phyloP scores from a whole-genome alignment of 148 eudicot species.

The Rhododendron molle region DNA sequence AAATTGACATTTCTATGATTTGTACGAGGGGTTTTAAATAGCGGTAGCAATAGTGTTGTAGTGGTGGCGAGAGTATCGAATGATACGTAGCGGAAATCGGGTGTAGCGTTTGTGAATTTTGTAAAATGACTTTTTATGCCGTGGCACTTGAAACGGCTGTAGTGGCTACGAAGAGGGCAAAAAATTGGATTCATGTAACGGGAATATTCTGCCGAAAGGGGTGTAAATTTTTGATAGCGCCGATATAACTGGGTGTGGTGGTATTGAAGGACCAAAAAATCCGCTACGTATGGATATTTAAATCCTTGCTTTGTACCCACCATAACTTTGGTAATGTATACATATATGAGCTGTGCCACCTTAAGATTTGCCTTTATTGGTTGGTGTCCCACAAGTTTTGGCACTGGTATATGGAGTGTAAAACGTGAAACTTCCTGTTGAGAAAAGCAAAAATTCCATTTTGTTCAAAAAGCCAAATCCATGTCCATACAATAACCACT shows the following conservation, averaged over 20 bases:
- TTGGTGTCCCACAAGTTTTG: neutral
- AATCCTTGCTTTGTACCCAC: too few species aligned
- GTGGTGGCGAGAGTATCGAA: neutral
- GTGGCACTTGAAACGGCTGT: neutral
- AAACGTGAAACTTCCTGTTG: neutral
- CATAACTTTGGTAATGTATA: neutral
- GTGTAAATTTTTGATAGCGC: too few species aligned
- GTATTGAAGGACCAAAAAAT: too few species aligned
- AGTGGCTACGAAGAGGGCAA: too few species aligned
- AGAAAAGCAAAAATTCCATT: neutral
- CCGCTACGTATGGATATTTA: too few species aligned
- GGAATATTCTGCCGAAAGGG: too few species aligned
- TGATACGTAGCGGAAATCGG: neutral
- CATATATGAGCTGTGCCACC: neutral
- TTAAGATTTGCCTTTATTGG: neutral
- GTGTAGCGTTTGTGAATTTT: neutral
- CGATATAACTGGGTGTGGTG: too few species aligned
- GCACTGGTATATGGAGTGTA: neutral
- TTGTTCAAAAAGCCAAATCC: neutral
- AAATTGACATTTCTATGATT: neutral
- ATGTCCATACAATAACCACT: constrained; percentile 5
- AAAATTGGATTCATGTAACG: too few species aligned
- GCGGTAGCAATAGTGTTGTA: neutral
- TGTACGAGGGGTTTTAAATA: neutral
- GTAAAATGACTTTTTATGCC: neutral